Evolutionary conservation across 768 basidiomycete genomes (phyloP).

Genomic region (Serpula lacrymans): DNA sequence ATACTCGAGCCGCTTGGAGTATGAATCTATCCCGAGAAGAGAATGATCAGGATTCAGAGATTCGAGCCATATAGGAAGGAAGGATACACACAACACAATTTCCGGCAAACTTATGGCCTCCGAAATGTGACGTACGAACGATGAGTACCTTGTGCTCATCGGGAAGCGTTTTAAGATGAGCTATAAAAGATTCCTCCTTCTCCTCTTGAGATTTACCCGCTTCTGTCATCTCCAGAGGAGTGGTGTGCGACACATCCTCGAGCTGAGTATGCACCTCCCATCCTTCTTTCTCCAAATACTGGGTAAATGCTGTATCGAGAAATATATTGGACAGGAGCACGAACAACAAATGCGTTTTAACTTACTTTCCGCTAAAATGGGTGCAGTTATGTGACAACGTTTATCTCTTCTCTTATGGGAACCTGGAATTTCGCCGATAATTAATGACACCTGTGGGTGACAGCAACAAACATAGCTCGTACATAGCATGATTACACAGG

Average conservation of each 20-base stretch:
- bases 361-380: slow-evolving; percentile 73
- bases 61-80: not conserved
- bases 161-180: slow-evolving; percentile 44
- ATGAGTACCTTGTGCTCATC: slow-evolving; percentile 72
- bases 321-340: slow-evolving; percentile 13
- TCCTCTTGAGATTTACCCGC: too few relatives aligned
- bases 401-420: slow-evolving; percentile 94
- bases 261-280: slow-evolving; percentile 78
- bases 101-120: slow-evolving; percentile 91
- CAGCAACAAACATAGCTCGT: too few relatives aligned
- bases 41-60: not conserved
- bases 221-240: slow-evolving; percentile 36
- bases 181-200: slow-evolving; percentile 50
- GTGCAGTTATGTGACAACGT: slow-evolving; percentile 84
- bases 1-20: slow-evolving; percentile 81
- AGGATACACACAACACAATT: slow-evolving; percentile 74
- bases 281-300: slow-evolving; percentile 59
- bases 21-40: slow-evolving; percentile 60
- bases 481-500: slow-evolving; percentile 89
- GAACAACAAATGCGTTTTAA: slow-evolving; percentile 8
- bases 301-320: slow-evolving; percentile 50
- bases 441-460: not conserved
- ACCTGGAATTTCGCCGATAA: slow-evolving; percentile 42
- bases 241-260: slow-evolving; percentile 46
- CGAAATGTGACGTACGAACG: slow-evolving; percentile 84